Conservation (phyloP, 257 asterid species). For the Solanum chaucha region DNA sequence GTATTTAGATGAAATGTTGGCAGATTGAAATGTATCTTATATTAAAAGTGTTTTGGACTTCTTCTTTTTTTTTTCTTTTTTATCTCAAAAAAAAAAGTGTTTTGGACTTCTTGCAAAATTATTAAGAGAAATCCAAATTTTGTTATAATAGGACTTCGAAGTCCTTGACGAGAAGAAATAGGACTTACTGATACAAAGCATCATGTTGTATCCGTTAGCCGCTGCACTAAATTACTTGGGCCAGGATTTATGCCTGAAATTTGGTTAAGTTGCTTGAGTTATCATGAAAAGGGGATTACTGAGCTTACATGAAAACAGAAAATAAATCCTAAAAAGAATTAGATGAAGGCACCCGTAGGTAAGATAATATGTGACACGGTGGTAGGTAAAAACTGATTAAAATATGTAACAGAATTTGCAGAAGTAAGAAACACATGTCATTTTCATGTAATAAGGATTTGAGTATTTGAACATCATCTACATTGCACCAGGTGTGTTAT, state of each 20-base stretch:
- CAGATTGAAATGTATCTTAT: not conserved
- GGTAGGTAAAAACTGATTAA: not conserved
- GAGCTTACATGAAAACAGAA: not conserved
- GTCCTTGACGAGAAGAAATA: not conserved
- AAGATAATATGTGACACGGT: not conserved
- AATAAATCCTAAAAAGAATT: not conserved
- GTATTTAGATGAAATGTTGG: not conserved
- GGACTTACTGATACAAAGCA: not conserved
- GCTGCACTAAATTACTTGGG: not conserved
- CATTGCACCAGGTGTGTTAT: conserved; percentile 79
- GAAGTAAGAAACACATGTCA: not conserved
- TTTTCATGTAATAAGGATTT: not conserved
- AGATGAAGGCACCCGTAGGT: not conserved
- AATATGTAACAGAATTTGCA: not conserved
- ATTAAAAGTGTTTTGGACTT: not conserved
- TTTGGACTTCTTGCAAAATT: not conserved
- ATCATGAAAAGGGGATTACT: not conserved
- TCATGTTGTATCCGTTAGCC: not conserved
- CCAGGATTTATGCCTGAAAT: not conserved
- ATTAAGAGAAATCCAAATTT: not conserved
- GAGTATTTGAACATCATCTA: not conserved
- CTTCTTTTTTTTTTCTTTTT: not conserved
- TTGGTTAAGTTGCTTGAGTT: not conserved
- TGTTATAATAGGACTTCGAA: not conserved
- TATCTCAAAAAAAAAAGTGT: not conserved